Base-by-base conservation (phyloP, 495 filamentous ascomycete species). In the Neurospora africana region DNA sequence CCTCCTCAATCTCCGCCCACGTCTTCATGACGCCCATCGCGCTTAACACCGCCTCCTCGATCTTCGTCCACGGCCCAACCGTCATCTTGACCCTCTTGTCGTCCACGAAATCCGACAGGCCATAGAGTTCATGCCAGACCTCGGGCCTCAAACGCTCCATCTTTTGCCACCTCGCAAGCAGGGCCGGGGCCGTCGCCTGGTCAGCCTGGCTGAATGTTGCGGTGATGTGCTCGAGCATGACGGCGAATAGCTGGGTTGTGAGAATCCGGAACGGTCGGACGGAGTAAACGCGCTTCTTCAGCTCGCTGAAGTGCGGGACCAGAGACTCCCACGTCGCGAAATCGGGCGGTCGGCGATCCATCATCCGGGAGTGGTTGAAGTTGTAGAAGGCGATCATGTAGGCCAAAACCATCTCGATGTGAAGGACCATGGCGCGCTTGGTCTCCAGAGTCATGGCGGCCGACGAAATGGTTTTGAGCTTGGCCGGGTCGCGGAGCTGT, bases 371-470 rank as follows among this genome's bases (percentile, higher is more conserved):
- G 44, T 74, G 70, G 73, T 82, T 80, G 43, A 78, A 68, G 5
- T 72, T 53, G 69, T 79, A 70, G 71, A 82, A 85, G 0, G 79
- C 74, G 9, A 80, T 72, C 78, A 84, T 83, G 75, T 83, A 85
- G 1, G 79, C 74, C 9, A 81, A 73, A 0, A 84, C 69, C 79
- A 82, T 82, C 72, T 85, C 83, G 15, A 85, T 72, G 47, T 82
- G 81, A 13, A 81, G 72, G 4, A 74, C 76, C 21, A 77, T 71
- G 23, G 73, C 78, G 27, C 76, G 76, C 61, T 79, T 77, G 13
- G 78, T 73, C 23, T 83, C 76, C 27, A 65, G 53, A 19, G 27
- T 17, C 15, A 19, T 6, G 27, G 53, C 53, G 30, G 53, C 27
- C 5, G 53, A 33, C 3, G 53, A 65, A 65, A 65, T 27, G 30